Percentiles rank a stretch among this genome's conserved stretches.
Evolutionary conservation across 164 flowering plant species (phyloP).

Genomic region (Taxillus chinensis): DNA sequence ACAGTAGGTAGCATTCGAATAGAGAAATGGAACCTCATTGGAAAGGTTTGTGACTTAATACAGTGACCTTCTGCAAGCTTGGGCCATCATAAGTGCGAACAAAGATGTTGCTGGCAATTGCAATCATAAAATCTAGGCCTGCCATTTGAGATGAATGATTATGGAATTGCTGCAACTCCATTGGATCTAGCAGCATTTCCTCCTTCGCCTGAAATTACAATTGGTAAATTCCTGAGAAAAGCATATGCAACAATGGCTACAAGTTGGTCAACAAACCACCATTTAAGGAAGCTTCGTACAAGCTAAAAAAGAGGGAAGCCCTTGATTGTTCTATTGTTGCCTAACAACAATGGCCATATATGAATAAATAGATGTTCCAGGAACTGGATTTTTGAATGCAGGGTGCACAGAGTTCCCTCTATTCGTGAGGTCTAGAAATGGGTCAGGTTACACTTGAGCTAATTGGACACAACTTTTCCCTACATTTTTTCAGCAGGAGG

Average conservation of each 20-base stretch:
- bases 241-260: background rate
- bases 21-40: too few species aligned
- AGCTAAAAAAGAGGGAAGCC: too few species aligned
- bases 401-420: too few species aligned
- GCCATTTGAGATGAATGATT: conserved; percentile 99
- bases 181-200: conserved; percentile 69
- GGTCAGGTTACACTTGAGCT: too few species aligned
- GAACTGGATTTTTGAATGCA: too few species aligned
- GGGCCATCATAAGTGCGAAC: conserved; percentile 97
- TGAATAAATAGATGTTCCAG: too few species aligned
- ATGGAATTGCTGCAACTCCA: conserved; percentile 60
- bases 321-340: too few species aligned
- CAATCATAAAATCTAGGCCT: conserved; percentile 86
- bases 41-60: conserved; percentile 34
- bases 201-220: conserved; percentile 58
- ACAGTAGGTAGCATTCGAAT: background rate
- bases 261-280: background rate
- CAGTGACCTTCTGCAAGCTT: conserved; percentile 96
- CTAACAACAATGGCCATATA: too few species aligned
- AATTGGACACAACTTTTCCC: too few species aligned
- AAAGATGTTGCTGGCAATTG: conserved; percentile 73
- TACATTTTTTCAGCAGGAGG: too few species aligned
- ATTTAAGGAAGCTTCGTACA: too few species aligned
- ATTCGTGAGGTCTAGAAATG: too few species aligned
- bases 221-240: background rate